Evolutionary conservation across 768 basidiomycete genomes (phyloP).

Genomic region (Austroboletus festivus): DNA sequence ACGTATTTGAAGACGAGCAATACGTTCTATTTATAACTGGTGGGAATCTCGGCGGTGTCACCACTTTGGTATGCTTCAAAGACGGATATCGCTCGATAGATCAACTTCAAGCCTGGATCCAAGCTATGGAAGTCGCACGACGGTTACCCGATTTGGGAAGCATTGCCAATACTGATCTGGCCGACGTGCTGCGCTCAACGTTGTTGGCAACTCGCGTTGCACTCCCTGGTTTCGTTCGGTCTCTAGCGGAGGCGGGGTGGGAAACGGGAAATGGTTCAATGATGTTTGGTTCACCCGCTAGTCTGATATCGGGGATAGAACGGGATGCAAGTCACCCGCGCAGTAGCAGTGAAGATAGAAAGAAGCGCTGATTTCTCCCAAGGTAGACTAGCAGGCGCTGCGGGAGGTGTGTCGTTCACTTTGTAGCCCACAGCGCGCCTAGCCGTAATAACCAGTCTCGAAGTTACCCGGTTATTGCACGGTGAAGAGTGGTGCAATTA

Average conservation of each 20-base stretch:
- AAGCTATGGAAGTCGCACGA: conserved; percentile 20
- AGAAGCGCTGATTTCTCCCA: conserved; percentile 14
- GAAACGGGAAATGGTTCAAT: conserved; percentile 32
- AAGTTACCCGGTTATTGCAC: neutral
- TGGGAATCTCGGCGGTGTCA: neutral
- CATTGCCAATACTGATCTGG: neutral
- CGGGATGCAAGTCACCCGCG: neutral
- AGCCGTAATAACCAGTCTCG: neutral
- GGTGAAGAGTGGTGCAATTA: too few species aligned
- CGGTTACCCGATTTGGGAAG: neutral
- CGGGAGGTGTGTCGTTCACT: neutral
- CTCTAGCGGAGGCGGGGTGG: conserved; percentile 35
- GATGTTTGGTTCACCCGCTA: conserved; percentile 28
- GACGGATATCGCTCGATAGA: conserved; percentile 45
- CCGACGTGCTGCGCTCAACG: conserved; percentile 10
- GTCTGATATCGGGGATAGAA: conserved; percentile 20
- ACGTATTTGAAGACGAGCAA: conserved; percentile 41
- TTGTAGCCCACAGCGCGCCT: neutral
- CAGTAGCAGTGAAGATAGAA: conserved; percentile 11
- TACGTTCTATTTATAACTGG: conserved; percentile 52
- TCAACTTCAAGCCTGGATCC: conserved; percentile 55
- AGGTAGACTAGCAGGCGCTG: neutral
- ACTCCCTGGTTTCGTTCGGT: conserved; percentile 19
- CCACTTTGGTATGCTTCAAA: conserved; percentile 48
- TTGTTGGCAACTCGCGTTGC: conserved; percentile 9